A percentile compares a stretch with the other conserved stretches of the same genome.
Evolutionary conservation across 2,329 filamentous ascomycete species (phyloP).

Genomic region (Aspergillus bombycis): DNA sequence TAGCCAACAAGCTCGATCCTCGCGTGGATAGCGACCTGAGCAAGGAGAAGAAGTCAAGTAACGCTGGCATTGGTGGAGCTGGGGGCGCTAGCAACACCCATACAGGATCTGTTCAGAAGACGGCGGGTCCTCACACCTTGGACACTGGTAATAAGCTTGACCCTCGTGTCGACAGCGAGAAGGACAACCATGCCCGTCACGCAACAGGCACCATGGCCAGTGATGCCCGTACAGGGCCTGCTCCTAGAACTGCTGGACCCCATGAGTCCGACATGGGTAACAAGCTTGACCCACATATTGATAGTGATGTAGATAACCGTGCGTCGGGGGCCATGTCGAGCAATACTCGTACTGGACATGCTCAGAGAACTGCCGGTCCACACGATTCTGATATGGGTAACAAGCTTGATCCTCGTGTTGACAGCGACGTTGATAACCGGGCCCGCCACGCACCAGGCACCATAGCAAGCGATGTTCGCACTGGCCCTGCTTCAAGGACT

Average conservation of each 20-base stretch:
- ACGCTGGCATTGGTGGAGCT: slow-evolving; percentile 19
- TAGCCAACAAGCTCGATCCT: slow-evolving; percentile 45
- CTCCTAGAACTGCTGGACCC: slow-evolving; percentile 5
- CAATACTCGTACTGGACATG: slow-evolving; percentile 16
- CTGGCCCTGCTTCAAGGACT: slow-evolving; percentile 5
- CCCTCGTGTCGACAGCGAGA: slow-evolving; percentile 32
- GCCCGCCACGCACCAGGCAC: slow-evolving; percentile 18
- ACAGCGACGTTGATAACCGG: slow-evolving; percentile 28
- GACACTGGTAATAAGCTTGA: slow-evolving; percentile 42
- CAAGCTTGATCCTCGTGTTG: slow-evolving; percentile 40
- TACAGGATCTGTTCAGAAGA: slow-evolving; percentile 14
- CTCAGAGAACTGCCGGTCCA: slow-evolving; percentile 5
- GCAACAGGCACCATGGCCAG: not conserved
- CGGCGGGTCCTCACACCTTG: not conserved
- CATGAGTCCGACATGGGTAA: slow-evolving; percentile 29
- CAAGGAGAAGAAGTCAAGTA: slow-evolving; percentile 8
- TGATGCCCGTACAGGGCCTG: slow-evolving; percentile 17
- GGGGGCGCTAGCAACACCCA: slow-evolving; percentile 5
- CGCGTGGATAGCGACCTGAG: slow-evolving; percentile 28
- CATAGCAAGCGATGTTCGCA: not conserved
- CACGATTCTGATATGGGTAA: slow-evolving; percentile 31
- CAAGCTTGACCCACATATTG: slow-evolving; percentile 41
- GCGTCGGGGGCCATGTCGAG: not conserved
- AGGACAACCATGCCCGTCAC: slow-evolving; percentile 25
- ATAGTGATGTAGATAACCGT: slow-evolving; percentile 28